Evolutionary conservation across 768 basidiomycete genomes (phyloP).

Genomic region (Leucocoprinus sp.): DNA sequence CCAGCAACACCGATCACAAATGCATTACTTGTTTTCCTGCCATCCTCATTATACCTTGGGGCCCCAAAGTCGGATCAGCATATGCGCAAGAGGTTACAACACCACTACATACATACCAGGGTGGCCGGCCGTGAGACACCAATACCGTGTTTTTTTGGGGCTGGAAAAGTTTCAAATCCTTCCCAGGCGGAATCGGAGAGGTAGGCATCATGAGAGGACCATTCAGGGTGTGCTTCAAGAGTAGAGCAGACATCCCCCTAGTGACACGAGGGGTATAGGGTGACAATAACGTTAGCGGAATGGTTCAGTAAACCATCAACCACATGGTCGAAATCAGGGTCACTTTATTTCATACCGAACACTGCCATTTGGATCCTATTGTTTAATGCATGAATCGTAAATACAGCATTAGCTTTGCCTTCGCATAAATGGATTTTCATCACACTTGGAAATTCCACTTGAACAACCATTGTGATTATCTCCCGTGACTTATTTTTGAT

Average conservation of each 20-base stretch:
- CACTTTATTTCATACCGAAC: too few relatives aligned
- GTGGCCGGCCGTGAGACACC: slow-evolving; percentile 78
- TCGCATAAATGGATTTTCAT: too few relatives aligned
- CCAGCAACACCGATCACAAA: slow-evolving; percentile 84
- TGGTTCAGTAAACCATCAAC: neutral
- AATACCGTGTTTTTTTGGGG: slow-evolving; percentile 68
- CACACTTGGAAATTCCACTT: too few relatives aligned
- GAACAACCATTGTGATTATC: too few relatives aligned
- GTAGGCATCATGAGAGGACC: slow-evolving; percentile 2
- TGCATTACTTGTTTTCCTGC: slow-evolving; percentile 58
- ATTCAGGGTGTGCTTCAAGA: slow-evolving; percentile 6
- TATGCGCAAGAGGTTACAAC: slow-evolving; percentile 7
- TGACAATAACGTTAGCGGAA: neutral
- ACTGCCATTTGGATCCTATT: too few relatives aligned
- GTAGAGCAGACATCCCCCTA: slow-evolving; percentile 2
- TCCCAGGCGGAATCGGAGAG: slow-evolving; percentile 9
- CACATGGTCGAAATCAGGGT: slow-evolving; percentile 1
- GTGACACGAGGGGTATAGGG: neutral
- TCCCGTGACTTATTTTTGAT: too few relatives aligned
- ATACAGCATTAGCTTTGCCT: too few relatives aligned
- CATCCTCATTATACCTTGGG: slow-evolving; percentile 71
- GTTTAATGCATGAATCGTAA: too few relatives aligned
- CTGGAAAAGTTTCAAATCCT: slow-evolving; percentile 20
- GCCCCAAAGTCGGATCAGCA: slow-evolving; percentile 3
- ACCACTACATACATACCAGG: slow-evolving; percentile 51